A percentile compares a stretch with the other conserved stretches of the same genome.
phyloP scores from a whole-genome alignment of 108 stramenopile genomes.

The Chaetoceros tenuissimus region DNA sequence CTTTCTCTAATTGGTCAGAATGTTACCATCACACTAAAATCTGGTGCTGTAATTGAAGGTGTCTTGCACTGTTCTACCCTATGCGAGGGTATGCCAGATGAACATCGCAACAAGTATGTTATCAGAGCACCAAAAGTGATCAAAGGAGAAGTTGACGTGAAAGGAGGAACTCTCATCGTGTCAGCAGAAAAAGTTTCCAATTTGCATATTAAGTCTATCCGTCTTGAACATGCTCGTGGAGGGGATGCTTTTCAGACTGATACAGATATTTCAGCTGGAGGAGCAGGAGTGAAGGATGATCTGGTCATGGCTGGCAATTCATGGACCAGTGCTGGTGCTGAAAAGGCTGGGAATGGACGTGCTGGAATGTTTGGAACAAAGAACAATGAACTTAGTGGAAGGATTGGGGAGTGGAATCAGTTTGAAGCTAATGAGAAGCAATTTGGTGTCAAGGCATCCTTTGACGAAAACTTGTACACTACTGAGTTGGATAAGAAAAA shows the following conservation, averaged over 20 bases:
- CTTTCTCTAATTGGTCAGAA: conserved; percentile 59
- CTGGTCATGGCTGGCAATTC: conserved; percentile 72
- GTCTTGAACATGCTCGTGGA: conserved; percentile 19
- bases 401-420: conserved; percentile 83
- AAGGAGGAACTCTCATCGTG: conserved; percentile 51
- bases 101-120: conserved; percentile 49
- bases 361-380: conserved; percentile 1
- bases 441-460: conserved; percentile 84
- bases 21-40: conserved; percentile 33
- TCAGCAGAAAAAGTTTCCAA: conserved; percentile 36
- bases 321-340: conserved; percentile 44
- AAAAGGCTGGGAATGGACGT: conserved; percentile 5
- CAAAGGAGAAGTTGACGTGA: conserved; percentile 17
- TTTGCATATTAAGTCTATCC: conserved; percentile 45
- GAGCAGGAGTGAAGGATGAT: conserved; percentile 15
- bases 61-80: conserved; percentile 70
- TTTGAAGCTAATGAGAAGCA: conserved; percentile 81
- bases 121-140: conserved; percentile 39
- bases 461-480: conserved; percentile 95
- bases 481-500: conserved; percentile 72
- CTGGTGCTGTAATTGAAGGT: conserved; percentile 66
- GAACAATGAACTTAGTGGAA: conserved; percentile 28
- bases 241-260: conserved; percentile 44
- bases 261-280: conserved; percentile 52
- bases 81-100: conserved; percentile 24